These are phyloP conservation scores for Alternaria hordeiaustralica DNA, from an alignment of 2,329 filamentous ascomycete species.

Conservation along the genomic window DNA sequence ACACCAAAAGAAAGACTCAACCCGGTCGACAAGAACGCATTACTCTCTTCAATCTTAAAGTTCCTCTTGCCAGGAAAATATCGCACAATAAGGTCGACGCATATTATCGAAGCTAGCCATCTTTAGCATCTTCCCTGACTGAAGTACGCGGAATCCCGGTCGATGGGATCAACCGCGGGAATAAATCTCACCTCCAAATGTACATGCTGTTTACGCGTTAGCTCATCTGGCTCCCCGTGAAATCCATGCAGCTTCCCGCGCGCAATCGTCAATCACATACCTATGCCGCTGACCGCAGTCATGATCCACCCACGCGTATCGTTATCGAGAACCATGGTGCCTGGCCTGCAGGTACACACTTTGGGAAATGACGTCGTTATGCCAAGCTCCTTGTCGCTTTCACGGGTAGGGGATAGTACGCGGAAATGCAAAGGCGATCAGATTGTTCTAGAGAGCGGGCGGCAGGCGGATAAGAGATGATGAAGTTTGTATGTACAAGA, in stretches of 20 bases:
- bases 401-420: neutral
- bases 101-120: slow-evolving; percentile 77
- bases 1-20: slow-evolving; percentile 94
- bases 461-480: slow-evolving; percentile 6
- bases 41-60: slow-evolving; percentile 90
- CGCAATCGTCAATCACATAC: slow-evolving; percentile 53
- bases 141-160: neutral
- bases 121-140: slow-evolving; percentile 11
- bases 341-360: slow-evolving; percentile 10
- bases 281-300: slow-evolving; percentile 79
- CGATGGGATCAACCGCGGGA: neutral
- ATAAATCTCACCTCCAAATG: slow-evolving; percentile 41
- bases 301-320: slow-evolving; percentile 95
- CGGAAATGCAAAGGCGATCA: neutral
- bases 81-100: slow-evolving; percentile 78
- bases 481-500: slow-evolving; percentile 6
- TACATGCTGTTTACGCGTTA: slow-evolving; percentile 43
- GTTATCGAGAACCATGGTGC: slow-evolving; percentile 46
- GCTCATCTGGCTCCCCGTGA: neutral
- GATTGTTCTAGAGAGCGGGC: neutral
- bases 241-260: neutral
- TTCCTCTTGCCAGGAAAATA: slow-evolving; percentile 73
- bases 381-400: slow-evolving; percentile 5
- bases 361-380: slow-evolving; percentile 29
- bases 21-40: slow-evolving; percentile 83